Percentiles rank a stretch among this genome's conserved stretches.
Conservation (phyloP, 495 filamentous ascomycete genomes). For the Sporormia fimetaria region DNA sequence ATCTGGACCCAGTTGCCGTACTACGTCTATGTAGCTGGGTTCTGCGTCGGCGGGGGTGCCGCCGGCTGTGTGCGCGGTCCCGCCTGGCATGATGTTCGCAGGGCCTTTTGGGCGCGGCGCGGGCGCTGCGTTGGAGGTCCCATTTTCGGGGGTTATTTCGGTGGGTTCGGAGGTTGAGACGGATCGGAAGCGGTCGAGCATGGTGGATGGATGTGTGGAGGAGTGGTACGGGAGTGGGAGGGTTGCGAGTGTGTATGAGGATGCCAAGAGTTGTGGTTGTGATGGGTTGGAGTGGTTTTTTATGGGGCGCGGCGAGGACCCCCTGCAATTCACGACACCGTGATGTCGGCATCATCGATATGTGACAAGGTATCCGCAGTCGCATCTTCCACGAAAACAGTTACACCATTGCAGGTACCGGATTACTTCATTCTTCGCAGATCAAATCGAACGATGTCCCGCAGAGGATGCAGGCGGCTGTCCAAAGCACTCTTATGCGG, state of each 20-base stretch:
- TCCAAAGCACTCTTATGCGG: neutral
- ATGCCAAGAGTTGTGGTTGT: neutral
- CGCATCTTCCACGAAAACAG: no score
- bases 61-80: constrained; percentile 37
- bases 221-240: constrained; percentile 2
- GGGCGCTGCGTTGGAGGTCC: no score
- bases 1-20: constrained; percentile 51
- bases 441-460: no score
- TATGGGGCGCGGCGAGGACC: no score
- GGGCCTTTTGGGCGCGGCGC: constrained; percentile 7
- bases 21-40: constrained; percentile 48
- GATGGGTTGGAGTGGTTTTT: neutral
- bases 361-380: no score
- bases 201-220: constrained; percentile 41
- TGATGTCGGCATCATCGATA: constrained; percentile 17
- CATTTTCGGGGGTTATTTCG: no score
- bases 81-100: constrained; percentile 37
- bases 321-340: constrained; percentile 3
- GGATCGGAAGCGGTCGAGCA: constrained; percentile 6
- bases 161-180: constrained; percentile 5
- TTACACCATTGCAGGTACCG: no score
- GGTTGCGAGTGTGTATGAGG: no score
- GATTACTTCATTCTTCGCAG: no score
- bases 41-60: constrained; percentile 34
- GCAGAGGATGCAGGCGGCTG: no score